phyloP scores from a whole-genome alignment of 2,329 filamentous ascomycete genomes.

The Aspergillus pseudoviridinutans region DNA sequence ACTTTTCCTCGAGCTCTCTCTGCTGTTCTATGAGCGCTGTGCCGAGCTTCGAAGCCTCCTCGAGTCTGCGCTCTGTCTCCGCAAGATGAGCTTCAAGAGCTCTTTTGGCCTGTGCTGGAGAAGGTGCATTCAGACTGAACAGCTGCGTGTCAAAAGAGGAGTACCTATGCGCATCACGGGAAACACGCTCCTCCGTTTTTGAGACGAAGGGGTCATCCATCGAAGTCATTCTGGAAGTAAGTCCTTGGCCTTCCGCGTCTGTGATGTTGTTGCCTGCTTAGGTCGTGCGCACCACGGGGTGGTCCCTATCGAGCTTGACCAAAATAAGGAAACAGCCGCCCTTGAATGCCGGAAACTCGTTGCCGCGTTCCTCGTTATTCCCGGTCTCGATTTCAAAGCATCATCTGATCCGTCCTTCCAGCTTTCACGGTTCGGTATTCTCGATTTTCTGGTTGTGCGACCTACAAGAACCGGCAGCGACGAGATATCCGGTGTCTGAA shows the following conservation, averaged over 20 bases:
- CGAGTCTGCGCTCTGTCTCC: constrained; percentile 86
- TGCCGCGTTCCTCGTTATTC: constrained; percentile 21
- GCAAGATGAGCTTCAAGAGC: constrained; percentile 86
- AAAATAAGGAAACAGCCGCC: constrained; percentile 19
- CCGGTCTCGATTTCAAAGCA: constrained; percentile 23
- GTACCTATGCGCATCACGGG: constrained; percentile 60
- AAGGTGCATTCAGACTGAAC: constrained; percentile 75
- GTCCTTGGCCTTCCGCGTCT: constrained; percentile 12
- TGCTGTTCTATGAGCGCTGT: constrained; percentile 84
- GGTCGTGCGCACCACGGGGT: constrained; percentile 4
- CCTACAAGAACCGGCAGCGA: constrained; percentile 29
- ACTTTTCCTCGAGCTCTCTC: constrained; percentile 72
- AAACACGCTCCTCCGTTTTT: constrained; percentile 40
- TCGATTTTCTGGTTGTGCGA: constrained; percentile 4
- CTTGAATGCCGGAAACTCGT: constrained; percentile 19
- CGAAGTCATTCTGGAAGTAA: constrained; percentile 18
- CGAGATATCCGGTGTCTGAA: constrained; percentile 11
- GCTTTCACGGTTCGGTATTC: constrained; percentile 4
- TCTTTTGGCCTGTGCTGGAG: constrained; percentile 80
- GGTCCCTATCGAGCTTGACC: constrained; percentile 3
- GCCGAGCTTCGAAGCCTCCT: constrained; percentile 85
- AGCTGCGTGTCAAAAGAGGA: constrained; percentile 77
- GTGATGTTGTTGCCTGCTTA: constrained; percentile 6
- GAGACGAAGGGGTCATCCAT: constrained; percentile 58
- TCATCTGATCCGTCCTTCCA: constrained; percentile 22